Evolutionary conservation across 345 rosid species (phyloP).

Genomic region (Erucastrum elatum): DNA sequence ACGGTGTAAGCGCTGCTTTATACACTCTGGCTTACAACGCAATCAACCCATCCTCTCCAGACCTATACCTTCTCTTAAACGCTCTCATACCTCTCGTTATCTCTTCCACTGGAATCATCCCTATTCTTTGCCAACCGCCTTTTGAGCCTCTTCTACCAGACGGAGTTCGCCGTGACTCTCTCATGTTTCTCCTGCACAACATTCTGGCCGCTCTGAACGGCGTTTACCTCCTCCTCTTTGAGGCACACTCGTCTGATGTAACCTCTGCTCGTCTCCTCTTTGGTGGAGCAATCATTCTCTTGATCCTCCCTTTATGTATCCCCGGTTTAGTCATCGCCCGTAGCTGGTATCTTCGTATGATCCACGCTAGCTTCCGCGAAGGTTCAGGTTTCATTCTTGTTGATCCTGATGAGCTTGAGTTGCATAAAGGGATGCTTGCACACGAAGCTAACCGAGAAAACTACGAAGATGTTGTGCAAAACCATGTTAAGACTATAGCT

Average conservation of each 20-base stretch:
- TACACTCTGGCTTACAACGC: constrained; percentile 81
- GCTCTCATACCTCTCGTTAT: constrained; percentile 67
- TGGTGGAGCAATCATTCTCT: constrained; percentile 71
- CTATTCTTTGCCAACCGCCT: too few relatives aligned
- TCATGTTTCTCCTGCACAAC: constrained; percentile 72
- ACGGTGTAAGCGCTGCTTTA: constrained; percentile 90
- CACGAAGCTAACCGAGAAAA: constrained; percentile 50
- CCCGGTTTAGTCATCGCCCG: constrained; percentile 82
- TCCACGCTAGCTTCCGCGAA: constrained; percentile 62
- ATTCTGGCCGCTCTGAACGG: constrained; percentile 68
- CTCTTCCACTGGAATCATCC: constrained; percentile 60
- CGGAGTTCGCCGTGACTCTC: constrained; percentile 65
- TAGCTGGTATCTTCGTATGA: constrained; percentile 59
- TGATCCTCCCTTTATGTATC: too few relatives aligned
- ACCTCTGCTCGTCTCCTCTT: constrained; percentile 54
- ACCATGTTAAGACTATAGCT: constrained; percentile 22
- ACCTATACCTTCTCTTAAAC: constrained; percentile 73
- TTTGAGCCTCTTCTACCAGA: constrained; percentile 75
- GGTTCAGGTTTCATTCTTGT: constrained; percentile 77
- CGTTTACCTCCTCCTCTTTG: constrained; percentile 67
- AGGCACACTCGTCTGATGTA: constrained; percentile 42
- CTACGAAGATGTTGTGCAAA: constrained; percentile 25
- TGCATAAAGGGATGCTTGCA: constrained; percentile 62
- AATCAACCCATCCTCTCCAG: constrained; percentile 50
- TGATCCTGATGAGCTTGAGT: too few relatives aligned